phyloP scores from a whole-genome alignment of 2,329 filamentous ascomycete genomes.

The Tolypocladium nubicola region DNA sequence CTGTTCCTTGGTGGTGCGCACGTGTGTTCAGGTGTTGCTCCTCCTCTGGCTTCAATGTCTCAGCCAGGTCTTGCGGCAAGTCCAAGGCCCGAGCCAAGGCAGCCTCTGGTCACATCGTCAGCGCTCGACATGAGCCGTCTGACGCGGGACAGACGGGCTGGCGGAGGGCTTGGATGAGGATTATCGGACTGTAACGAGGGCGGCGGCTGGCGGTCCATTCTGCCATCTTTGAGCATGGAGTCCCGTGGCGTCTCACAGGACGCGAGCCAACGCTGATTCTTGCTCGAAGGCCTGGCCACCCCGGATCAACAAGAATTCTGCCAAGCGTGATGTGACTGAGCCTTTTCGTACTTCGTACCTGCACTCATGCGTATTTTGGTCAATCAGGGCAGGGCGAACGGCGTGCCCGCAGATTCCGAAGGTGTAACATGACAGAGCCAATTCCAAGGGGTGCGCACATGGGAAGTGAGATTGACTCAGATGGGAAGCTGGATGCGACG shows the following conservation, averaged over 20 bases:
- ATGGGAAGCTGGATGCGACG: conserved; percentile 4
- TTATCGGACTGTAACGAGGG: neutral
- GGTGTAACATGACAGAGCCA: neutral
- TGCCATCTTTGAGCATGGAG: neutral
- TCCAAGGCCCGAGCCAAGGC: neutral
- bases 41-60: conserved; percentile 1
- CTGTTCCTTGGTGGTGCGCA: neutral
- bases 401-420: neutral
- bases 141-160: neutral
- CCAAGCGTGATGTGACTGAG: neutral
- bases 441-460: conserved; percentile 4
- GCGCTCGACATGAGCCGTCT: conserved; percentile 1
- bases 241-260: neutral
- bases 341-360: neutral
- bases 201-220: neutral
- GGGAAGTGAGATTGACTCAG: conserved; percentile 10
- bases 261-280: neutral
- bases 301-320: too few species aligned
- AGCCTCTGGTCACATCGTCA: neutral
- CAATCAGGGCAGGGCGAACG: neutral
- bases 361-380: neutral
- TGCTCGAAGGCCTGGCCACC: too few species aligned
- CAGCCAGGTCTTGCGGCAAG: conserved; percentile 2
- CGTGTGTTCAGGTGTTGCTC: neutral
- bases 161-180: neutral